Conservation (phyloP, 768 basidiomycete species). For the Tulasnella calospora region DNA sequence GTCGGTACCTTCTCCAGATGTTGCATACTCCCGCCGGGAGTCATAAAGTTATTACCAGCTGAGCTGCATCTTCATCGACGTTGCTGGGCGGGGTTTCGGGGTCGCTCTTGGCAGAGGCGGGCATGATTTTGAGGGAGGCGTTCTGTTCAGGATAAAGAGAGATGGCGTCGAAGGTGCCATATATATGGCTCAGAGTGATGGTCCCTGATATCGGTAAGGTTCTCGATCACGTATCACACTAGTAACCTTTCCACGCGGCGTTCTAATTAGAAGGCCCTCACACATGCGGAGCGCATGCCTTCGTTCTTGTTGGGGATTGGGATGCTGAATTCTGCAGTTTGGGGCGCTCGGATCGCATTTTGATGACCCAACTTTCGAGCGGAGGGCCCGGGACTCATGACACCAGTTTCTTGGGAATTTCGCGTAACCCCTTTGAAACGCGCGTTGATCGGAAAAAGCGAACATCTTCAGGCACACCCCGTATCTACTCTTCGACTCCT, state of each 20-base stretch:
- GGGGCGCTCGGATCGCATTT: too few species aligned
- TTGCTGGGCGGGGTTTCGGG: background rate
- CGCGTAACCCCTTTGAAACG: too few species aligned
- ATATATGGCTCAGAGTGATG: background rate
- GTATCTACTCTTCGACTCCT: too few species aligned
- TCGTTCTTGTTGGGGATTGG: background rate
- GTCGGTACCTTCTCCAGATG: slow-evolving; percentile 26
- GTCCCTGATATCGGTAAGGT: background rate
- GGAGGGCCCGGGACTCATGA: too few species aligned
- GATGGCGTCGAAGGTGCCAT: background rate
- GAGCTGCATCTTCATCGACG: slow-evolving; percentile 48
- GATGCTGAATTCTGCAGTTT: too few species aligned
- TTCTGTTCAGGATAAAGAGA: background rate
- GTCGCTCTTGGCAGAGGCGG: background rate
- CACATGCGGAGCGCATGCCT: background rate
- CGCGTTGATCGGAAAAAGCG: too few species aligned
- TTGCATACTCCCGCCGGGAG: background rate
- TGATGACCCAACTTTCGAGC: too few species aligned
- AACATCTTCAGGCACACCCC: too few species aligned
- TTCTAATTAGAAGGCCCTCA: background rate
- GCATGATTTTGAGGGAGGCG: background rate
- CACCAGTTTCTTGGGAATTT: too few species aligned
- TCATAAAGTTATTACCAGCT: slow-evolving; percentile 49
- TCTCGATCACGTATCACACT: background rate
- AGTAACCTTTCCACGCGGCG: background rate